Conservation (phyloP, 805 yeast species). For the Zygosaccharomyces rouxii region DNA sequence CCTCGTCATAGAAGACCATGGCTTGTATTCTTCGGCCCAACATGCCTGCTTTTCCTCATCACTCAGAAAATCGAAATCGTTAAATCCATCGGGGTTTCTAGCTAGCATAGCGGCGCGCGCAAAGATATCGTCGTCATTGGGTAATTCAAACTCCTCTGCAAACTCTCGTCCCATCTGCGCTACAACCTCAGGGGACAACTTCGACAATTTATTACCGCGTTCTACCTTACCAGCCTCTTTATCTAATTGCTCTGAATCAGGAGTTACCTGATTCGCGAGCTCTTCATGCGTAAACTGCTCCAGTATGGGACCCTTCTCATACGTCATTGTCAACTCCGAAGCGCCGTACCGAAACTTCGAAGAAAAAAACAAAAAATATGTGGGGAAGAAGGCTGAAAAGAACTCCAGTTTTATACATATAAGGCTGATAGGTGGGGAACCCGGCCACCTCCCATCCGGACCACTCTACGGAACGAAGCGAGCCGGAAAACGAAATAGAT, state of each 20-base stretch:
- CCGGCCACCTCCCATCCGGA: neutral
- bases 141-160: conserved; percentile 50
- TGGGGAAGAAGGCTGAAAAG: neutral
- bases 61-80: conserved; percentile 50
- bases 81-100: conserved; percentile 52
- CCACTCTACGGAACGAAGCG: neutral
- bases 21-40: conserved; percentile 43
- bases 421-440: conserved; percentile 4
- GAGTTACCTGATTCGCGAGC: neutral
- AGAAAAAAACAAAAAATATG: neutral
- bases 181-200: conserved; percentile 58
- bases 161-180: conserved; percentile 67
- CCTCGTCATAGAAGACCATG: conserved; percentile 39
- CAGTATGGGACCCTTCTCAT: conserved; percentile 4
- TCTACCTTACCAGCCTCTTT: conserved; percentile 6
- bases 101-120: conserved; percentile 67
- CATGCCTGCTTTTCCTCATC: conserved; percentile 54
- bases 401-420: conserved; percentile 2
- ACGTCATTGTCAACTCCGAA: neutral
- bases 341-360: neutral
- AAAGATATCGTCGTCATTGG: conserved; percentile 51
- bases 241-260: conserved; percentile 1
- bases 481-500: neutral
- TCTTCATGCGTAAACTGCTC: conserved; percentile 5
- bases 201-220: conserved; percentile 44